Base-by-base conservation (phyloP, 257 asterid species). In the Galeopsis tetrahit region DNA sequence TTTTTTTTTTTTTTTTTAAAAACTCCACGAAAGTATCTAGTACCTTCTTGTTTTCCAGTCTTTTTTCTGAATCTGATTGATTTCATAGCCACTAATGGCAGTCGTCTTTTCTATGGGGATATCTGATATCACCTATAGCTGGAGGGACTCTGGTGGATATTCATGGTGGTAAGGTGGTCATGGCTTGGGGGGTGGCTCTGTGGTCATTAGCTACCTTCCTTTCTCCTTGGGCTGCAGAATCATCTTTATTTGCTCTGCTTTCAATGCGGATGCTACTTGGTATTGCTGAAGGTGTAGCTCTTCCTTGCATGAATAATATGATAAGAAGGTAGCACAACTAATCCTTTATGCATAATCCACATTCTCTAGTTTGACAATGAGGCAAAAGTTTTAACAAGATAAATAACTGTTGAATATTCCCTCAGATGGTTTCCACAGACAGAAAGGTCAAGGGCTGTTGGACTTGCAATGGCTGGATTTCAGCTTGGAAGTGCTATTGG, bases 81-180 rank as follows among this genome's bases (percentile, higher is more conserved):
- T 83, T 69, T 44, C 64, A 69, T 83, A 86, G 87, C 64, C 74
- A 77, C 89, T 85, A 71, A 84, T 91, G 87, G 85, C 97, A 94
- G 99, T 94, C 99, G 71, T 94, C 98, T 76, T 94, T 91, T 83
- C 96, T 94, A 79, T 94, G 99, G 99, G 99, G 99, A 75, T 94
- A 94, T 82, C 85, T 95, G 78, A 83, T 95, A 83, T 95, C 99
- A 48, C 99, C 98, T 75, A 87, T 95, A 80, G 98, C 97, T 43
- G 98, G 98, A 71, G 99, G 98, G 63, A 82, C 95, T 52, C 82
- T 95, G 75, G 99, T 90, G 75, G 99, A 95, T 68, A 79, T 63
- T 83, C 69, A 87, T 67, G 99, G 98, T 72, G 98, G 99, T 69
- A 95, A 92, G 82, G 90, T 92, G 76, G 96, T 95, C 80, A 89